Conservation (phyloP, 176 grass and related monocot species). For the Hordeum vulgare region DNA sequence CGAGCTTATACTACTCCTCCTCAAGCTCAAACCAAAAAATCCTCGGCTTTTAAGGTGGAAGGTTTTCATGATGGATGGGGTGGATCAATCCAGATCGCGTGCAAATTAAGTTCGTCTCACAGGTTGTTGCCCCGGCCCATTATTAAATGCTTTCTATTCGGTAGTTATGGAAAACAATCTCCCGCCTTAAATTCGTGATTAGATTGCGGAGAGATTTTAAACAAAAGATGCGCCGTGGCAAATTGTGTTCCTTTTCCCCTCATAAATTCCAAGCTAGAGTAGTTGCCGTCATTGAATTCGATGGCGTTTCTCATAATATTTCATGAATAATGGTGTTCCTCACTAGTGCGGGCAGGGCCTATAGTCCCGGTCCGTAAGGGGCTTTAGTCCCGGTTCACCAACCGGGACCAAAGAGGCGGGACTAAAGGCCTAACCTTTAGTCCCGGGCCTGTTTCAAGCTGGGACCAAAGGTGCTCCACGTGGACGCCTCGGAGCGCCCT, state of each 20-base stretch:
- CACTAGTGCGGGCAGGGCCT: no score
- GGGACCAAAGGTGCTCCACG: no score
- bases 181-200: slow-evolving; percentile 29
- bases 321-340: neutral
- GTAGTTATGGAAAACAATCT: slow-evolving; percentile 37
- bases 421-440: no score
- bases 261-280: neutral
- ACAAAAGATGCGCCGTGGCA: neutral
- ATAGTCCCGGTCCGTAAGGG: no score
- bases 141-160: slow-evolving; percentile 34
- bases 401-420: no score
- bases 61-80: neutral
- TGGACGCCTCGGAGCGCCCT: no score
- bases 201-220: neutral
- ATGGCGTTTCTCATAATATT: neutral
- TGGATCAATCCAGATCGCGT: slow-evolving; percentile 19
- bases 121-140: slow-evolving; percentile 10
- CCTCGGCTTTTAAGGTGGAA: neutral
- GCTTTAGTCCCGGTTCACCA: no score
- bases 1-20: no score
- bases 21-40: no score
- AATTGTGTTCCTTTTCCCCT: neutral
- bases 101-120: slow-evolving; percentile 18
- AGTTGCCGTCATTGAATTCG: neutral
- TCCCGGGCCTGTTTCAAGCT: no score